These are phyloP conservation scores for Scutellaria barbata DNA, from an alignment of 257 asterid species.

Conservation along the genomic window DNA sequence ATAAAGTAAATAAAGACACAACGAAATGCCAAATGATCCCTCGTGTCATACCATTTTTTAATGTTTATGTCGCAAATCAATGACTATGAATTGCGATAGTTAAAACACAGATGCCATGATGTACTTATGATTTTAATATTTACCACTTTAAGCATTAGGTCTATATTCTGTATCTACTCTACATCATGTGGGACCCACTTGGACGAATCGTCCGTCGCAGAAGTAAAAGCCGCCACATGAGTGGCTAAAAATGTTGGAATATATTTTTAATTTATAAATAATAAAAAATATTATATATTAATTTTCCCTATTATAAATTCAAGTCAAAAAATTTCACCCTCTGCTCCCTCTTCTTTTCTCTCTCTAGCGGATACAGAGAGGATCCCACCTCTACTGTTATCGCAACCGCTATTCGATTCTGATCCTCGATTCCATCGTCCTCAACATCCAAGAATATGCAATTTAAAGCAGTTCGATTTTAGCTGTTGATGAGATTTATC, in stretches of 20 bases:
- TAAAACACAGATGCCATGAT: not conserved
- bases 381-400: slow-evolving; percentile 25
- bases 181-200: slow-evolving; percentile 41
- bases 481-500: slow-evolving; percentile 11
- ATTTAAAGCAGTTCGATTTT: slow-evolving; percentile 17
- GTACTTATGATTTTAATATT: not conserved
- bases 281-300: not conserved
- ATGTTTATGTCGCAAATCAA: slow-evolving; percentile 8
- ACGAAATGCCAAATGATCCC: not conserved
- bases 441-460: slow-evolving; percentile 11
- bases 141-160: no score
- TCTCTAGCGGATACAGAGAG: slow-evolving; percentile 5
- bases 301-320: not conserved
- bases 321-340: not conserved
- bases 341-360: slow-evolving; percentile 9
- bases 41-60: not conserved
- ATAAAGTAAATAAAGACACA: slow-evolving; percentile 19
- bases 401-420: slow-evolving; percentile 38
- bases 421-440: slow-evolving; percentile 50
- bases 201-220: slow-evolving; percentile 50
- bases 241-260: slow-evolving; percentile 22
- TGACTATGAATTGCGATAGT: not conserved
- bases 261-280: slow-evolving; percentile 3
- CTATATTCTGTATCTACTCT: no score
- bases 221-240: slow-evolving; percentile 19